Conservation (phyloP, 78 protist species). For the Planoprotostelium fungivorum region DNA sequence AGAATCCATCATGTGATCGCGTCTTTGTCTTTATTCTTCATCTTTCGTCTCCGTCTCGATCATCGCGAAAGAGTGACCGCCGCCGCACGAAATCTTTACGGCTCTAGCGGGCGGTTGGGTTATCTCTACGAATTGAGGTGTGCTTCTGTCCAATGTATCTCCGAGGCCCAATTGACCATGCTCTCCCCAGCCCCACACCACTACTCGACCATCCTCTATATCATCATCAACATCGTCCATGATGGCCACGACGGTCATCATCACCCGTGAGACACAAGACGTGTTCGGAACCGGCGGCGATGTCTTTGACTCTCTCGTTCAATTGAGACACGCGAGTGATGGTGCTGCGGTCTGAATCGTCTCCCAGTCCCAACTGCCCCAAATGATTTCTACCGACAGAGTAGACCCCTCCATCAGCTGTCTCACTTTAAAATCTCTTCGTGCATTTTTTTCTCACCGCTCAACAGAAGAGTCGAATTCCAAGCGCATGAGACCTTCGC, state of each 20-base stretch:
- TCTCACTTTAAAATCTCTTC: not conserved
- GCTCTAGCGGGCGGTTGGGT: not conserved
- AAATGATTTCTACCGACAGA: not conserved
- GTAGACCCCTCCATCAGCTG: not conserved
- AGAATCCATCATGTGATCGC: no score
- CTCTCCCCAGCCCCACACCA: not conserved
- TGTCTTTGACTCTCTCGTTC: not conserved
- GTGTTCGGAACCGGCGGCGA: not conserved
- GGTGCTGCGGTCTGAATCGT: not conserved
- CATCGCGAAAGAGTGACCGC: not conserved
- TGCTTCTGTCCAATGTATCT: not conserved
- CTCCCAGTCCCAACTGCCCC: not conserved
- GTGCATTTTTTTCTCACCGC: not conserved
- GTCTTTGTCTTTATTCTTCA: no score
- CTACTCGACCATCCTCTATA: not conserved
- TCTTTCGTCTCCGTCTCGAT: no score
- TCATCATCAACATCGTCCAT: not conserved
- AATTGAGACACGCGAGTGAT: not conserved
- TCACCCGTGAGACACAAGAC: not conserved
- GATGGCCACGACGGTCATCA: not conserved
- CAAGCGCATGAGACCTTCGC: not conserved
- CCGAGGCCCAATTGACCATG: not conserved
- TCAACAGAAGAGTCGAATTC: not conserved
- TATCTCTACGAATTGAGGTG: not conserved
- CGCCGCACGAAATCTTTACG: not conserved